These are phyloP conservation scores for Berberis thunbergii DNA, from an alignment of 164 flowering plant genomes.

Conservation along the genomic window DNA sequence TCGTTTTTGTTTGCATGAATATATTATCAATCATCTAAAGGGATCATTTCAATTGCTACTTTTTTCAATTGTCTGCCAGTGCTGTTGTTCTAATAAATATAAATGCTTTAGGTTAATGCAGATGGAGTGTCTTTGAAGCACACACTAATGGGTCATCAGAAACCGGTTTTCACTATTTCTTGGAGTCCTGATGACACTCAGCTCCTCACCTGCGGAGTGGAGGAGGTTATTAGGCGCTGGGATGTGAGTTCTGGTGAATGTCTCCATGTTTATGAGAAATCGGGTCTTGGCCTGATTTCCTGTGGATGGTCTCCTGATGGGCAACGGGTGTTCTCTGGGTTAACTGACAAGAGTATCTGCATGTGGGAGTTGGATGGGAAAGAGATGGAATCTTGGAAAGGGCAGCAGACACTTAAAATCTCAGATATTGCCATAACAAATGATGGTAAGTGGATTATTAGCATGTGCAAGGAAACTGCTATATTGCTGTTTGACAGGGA, in stretches of 20 bases:
- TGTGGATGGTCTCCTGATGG: constrained; percentile 91
- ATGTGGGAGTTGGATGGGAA: constrained; percentile 85
- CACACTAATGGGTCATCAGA: constrained; percentile 53
- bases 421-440: constrained; percentile 66
- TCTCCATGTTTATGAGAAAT: constrained; percentile 58
- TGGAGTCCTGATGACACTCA: constrained; percentile 79
- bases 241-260: constrained; percentile 68
- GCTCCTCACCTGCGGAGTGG: constrained; percentile 78
- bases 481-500: constrained; percentile 51
- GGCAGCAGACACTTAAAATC: constrained; percentile 48
- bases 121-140: constrained; percentile 33
- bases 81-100: neutral
- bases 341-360: constrained; percentile 71
- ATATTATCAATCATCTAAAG: too few species aligned
- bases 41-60: neutral
- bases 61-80: neutral
- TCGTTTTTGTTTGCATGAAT: neutral
- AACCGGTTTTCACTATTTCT: constrained; percentile 47
- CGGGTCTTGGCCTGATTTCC: constrained; percentile 46
- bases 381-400: constrained; percentile 71
- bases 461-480: constrained; percentile 42
- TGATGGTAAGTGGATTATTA: constrained; percentile 65
- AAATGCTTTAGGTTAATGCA: constrained; percentile 27
- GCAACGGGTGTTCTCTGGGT: constrained; percentile 41
- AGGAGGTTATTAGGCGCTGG: constrained; percentile 69